These are phyloP conservation scores for Colletotrichum scovillei DNA, from an alignment of 2,329 filamentous ascomycete species.

Conservation along the genomic window DNA sequence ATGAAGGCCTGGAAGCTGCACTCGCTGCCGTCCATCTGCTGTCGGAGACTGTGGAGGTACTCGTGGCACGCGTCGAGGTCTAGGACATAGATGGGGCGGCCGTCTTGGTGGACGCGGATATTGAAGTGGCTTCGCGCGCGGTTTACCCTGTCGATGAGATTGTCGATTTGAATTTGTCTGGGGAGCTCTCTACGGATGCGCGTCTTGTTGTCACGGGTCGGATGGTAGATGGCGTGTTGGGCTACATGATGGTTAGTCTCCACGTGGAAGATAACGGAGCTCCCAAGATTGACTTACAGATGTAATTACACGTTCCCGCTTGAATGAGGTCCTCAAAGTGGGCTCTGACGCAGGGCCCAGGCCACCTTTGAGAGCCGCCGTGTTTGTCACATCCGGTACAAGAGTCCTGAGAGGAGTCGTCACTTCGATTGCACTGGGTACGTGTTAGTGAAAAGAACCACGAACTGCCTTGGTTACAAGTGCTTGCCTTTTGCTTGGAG, in stretches of 20 bases:
- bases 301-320: slow-evolving; percentile 56
- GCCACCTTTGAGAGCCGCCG: slow-evolving; percentile 20
- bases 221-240: slow-evolving; percentile 55
- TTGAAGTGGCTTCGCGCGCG: slow-evolving; percentile 54
- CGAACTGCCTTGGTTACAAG: no score
- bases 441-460: not conserved
- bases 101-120: slow-evolving; percentile 53
- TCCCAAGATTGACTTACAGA: slow-evolving; percentile 46
- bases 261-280: no score
- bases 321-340: slow-evolving; percentile 56
- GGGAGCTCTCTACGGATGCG: slow-evolving; percentile 53
- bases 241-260: slow-evolving; percentile 40
- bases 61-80: slow-evolving; percentile 53
- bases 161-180: slow-evolving; percentile 49
- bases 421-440: slow-evolving; percentile 18
- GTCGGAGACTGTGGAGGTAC: slow-evolving; percentile 50
- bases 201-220: slow-evolving; percentile 46
- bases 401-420: slow-evolving; percentile 9
- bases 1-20: slow-evolving; percentile 56
- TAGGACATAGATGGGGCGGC: slow-evolving; percentile 53
- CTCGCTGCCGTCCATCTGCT: slow-evolving; percentile 49
- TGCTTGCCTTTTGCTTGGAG: slow-evolving; percentile 23
- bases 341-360: slow-evolving; percentile 51
- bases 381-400: slow-evolving; percentile 32
- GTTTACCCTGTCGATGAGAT: slow-evolving; percentile 48